Percentiles rank a stretch among this genome's conserved stretches.
These are phyloP conservation scores for Aechmea fasciata DNA, from an alignment of 176 grass and related monocot species.

Conservation along the genomic window DNA sequence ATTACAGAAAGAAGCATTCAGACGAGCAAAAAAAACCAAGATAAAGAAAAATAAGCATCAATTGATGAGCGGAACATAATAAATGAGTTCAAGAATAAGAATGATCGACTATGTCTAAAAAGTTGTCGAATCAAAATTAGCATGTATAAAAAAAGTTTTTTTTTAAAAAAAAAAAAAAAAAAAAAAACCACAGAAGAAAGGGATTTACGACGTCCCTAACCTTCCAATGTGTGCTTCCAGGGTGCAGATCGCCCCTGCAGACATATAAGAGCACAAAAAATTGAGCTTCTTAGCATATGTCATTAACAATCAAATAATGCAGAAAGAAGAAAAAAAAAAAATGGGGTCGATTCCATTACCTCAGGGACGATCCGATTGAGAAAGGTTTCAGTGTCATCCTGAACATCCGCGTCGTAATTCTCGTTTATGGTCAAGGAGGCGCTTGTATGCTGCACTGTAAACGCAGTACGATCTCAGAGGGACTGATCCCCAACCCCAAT, in stretches of 20 bases:
- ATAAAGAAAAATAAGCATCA: neutral
- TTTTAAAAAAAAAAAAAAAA: neutral
- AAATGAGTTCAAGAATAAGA: neutral
- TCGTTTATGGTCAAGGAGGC: conserved; percentile 95
- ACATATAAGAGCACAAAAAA: neutral
- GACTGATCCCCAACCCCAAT: neutral
- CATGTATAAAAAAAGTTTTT: neutral
- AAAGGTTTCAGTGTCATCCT: conserved; percentile 89
- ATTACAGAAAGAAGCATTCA: no score
- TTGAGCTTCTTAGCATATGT: no score
- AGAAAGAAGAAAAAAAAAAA: neutral
- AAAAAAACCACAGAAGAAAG: neutral
- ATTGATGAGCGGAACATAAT: neutral
- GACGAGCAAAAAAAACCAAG: neutral
- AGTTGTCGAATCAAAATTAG: neutral
- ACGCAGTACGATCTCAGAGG: conserved; percentile 7
- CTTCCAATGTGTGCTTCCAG: conserved; percentile 94
- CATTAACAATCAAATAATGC: no score
- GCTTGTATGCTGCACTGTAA: conserved; percentile 94
- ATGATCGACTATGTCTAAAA: no score
- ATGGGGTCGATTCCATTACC: conserved; percentile 20
- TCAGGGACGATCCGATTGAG: conserved; percentile 87
- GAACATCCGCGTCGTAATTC: conserved; percentile 93
- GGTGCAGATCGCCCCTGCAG: conserved; percentile 80
- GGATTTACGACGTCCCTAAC: conserved; percentile 20